Evolutionary conservation across 179 eudicot species (phyloP), one percentile per base, ranked within the genome.

Genomic region (Silene noctiflora): DNA sequence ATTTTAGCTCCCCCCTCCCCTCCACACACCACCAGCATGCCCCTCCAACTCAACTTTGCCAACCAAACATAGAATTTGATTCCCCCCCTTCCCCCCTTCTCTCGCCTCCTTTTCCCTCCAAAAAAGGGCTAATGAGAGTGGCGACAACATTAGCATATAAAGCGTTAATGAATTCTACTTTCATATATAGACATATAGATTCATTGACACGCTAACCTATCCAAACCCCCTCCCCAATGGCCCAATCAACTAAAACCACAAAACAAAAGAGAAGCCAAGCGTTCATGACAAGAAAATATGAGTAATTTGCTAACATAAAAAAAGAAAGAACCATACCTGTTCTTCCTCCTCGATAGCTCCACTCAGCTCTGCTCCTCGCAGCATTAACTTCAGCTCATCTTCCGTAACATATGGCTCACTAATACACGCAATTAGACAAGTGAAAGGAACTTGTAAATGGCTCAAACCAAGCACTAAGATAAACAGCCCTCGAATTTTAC

Each of bases 341-440:
- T 94, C 98, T 87, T 94, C 98, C 83, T 94, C 98, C 82, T 94
- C 98, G 67, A 94, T 94, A 21, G 98, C 95, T 71, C 98, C 97
- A 82, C 98, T 94, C 76, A 89, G 69, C 81, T 94, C 98, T 31
- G 98, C 98, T 79, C 96, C 98, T 59, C 98, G 90, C 75, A 94
- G 79, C 97, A 94, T 94, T 88, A 94, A 80, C 87, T 93, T 92
- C 79, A 94, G 80, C 85, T 94, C 98, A 77, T 94, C 98, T 81
- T 94, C 98, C 72, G 98, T 92, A 74, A 94, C 96, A 81, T 88
- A 91, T 64, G 96, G 98, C 81, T 92, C 97, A 83, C 98, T 94
- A 63, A 42, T 17, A 53, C 39, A 71, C 17, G 60, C 63, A 71
- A 80, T 65, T 53, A 42, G 73, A 33, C 20, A 67, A 31, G 69